Base-by-base conservation (phyloP, 2,329 filamentous ascomycete species). In the Aspergillus pseudoviridinutans region DNA sequence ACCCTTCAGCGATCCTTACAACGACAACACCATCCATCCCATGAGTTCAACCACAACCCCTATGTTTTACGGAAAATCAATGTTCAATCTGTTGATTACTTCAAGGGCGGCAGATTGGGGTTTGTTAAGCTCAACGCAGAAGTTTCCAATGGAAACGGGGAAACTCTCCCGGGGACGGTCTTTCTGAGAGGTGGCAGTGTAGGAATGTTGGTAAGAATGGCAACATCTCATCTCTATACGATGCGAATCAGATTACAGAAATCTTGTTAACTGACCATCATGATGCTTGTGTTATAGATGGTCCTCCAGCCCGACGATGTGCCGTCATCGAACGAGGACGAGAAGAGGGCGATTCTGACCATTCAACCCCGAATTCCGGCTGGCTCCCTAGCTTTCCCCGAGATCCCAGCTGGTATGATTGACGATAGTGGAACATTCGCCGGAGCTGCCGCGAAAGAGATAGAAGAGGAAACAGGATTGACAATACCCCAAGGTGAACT, bases 351-450 rank as follows among this genome's bases (percentile, higher is more conserved):
- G 3, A 75, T 86, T 27, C 62, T 86, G 9, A 83, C 83, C 0
- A 68, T 84, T 3, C 84, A 86, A 60, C 83, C 83, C 10, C 79
- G 84, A 27, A 79, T 84, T 10, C 80, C 84, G 4, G 81, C 82
- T 1, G 82, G 80, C 0, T 82, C 79, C 1, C 74, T 86, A 3
- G 71, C 78, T 1, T 82, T 86, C 57, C 64, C 76, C 12, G 84
- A 86, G 65, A 78, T 86, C 8, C 84, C 84, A 2, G 84, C 84
- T 0, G 84, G 84, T 20, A 85, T 86, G 82, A 73, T 86, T 1
- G 84, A 86, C 61, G 80, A 81, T 58, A 73, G 71, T 41, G 79
- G 80, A 9, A 78, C 78, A 0, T 83, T 86, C 59, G 73, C 77
- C 0, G 82, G 83, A 6, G 79, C 75, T 9, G 84, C 84, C 0